Base-by-base conservation (phyloP, 2,329 filamentous ascomycete genomes). In the Knoxdaviesia capensis region DNA sequence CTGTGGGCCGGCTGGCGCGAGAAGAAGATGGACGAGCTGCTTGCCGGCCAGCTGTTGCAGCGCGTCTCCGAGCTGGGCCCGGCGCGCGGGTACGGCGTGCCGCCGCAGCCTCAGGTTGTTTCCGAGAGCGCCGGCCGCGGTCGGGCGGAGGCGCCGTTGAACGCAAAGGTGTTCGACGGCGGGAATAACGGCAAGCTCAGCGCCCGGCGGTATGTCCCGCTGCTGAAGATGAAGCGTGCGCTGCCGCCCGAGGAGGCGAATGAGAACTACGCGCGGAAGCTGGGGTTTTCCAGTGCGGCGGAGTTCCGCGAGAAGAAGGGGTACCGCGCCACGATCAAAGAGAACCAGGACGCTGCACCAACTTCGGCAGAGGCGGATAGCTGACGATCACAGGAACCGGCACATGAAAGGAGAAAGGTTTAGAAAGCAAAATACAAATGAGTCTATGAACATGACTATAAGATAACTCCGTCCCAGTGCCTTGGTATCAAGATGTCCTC, bases 11-110 rank as follows among this genome's bases (percentile, higher is more conserved):
- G 76, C 28, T 98, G 90, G 88, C 73, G 83, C 45, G 73, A 77
- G 53, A 68, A 72, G 42, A 94, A 94, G 65, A 82, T 96, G 49
- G 86, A 96, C 52, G 90, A 96, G 65, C 64, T 93, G 41, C 65
- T 98, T 43, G 76, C 84, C 0, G 77, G 72, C 45, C 72, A 75
- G 49, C 61, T 98, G 41, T 63, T 96, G 45, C 73, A 82, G 51
- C 59, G 78, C 38, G 60, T 74, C 6, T 59, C 66, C 30, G 51
- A 47, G 2, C 64, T 67, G 48, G 60, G 60, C 31, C 20, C 45
- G 42, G 6, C 41, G 44, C 31, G 5, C 37, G 5, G 29, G 32
- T 40, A 41, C 31, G 20, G 20, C 20, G 20, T 20, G 20, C 2
- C 20, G 20, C 20, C 20, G 20, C 39, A 38, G 37, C 43, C 44